A percentile compares a stretch with the other conserved stretches of the same genome.
These are phyloP conservation scores for Cyclocybe cylindracea DNA, from an alignment of 768 basidiomycete genomes.

Conservation along the genomic window DNA sequence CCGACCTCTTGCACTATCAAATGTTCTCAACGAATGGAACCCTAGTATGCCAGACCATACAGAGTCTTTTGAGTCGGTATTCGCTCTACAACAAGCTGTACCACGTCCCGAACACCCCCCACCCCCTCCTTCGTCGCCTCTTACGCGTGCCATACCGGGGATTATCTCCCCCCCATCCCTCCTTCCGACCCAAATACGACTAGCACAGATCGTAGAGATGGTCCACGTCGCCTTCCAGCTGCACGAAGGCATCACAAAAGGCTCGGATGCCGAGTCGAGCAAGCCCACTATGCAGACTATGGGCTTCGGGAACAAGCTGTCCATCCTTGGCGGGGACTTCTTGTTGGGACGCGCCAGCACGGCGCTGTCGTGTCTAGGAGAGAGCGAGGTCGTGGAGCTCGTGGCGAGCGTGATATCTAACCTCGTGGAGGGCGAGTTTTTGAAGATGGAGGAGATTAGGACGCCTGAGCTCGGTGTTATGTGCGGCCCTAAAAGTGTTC, in stretches of 20 bases:
- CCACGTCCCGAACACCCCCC: constrained; percentile 33
- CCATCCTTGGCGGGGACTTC: constrained; percentile 95
- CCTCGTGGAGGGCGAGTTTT: constrained; percentile 94
- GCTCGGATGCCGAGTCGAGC: constrained; percentile 59
- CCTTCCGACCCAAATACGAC: constrained; percentile 86
- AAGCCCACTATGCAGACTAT: too few species aligned
- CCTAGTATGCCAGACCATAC: constrained; percentile 82
- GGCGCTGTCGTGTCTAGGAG: constrained; percentile 84
- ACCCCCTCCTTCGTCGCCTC: constrained; percentile 20
- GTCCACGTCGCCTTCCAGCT: constrained; percentile 93
- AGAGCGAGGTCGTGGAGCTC: constrained; percentile 89
- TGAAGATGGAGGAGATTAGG: constrained; percentile 66
- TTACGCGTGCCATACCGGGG: constrained; percentile 15
- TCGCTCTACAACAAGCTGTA: constrained; percentile 45
- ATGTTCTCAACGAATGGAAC: constrained; percentile 91
- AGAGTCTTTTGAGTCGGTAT: constrained; percentile 62
- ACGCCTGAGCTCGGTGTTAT: constrained; percentile 37
- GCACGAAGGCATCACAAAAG: constrained; percentile 89
- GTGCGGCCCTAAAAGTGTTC: constrained; percentile 27
- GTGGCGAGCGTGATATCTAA: constrained; percentile 91
- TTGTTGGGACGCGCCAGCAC: constrained; percentile 89
- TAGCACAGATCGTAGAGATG: constrained; percentile 98
- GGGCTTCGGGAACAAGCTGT: constrained; percentile 87
- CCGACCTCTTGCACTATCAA: constrained; percentile 73
- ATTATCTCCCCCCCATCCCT: constrained; percentile 41